A percentile compares a stretch with the other conserved stretches of the same genome.
phyloP scores from a whole-genome alignment of 305 asterid genomes.

The Nicotiana rustica region DNA sequence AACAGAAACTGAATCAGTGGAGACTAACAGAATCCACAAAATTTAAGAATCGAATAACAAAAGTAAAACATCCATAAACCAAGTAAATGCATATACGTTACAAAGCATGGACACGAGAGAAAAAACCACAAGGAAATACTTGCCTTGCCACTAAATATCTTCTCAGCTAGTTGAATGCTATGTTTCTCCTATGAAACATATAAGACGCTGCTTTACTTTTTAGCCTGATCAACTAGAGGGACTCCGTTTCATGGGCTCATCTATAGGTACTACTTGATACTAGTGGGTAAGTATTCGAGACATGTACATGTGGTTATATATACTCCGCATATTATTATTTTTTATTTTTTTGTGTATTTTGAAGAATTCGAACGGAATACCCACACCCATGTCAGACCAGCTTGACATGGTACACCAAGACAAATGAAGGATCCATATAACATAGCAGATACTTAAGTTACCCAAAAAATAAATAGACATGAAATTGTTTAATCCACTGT shows the following conservation, averaged over 20 bases:
- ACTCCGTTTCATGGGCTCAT: background rate
- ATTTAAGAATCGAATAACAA: background rate
- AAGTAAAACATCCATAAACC: background rate
- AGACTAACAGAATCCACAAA: constrained; percentile 26
- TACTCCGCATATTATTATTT: no score
- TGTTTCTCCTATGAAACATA: background rate
- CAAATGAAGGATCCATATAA: constrained; percentile 7
- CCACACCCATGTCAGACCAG: constrained; percentile 12
- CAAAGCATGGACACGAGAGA: constrained; percentile 1
- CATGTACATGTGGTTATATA: background rate
- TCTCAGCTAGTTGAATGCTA: background rate
- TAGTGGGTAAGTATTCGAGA: background rate
- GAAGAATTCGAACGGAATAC: background rate
- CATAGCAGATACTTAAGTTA: constrained; percentile 19
- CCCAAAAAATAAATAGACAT: constrained; percentile 11
- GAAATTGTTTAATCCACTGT: background rate
- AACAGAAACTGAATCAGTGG: constrained; percentile 38
- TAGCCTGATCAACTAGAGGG: background rate
- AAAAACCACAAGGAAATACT: constrained; percentile 20
- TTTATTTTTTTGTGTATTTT: background rate
- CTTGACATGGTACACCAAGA: background rate
- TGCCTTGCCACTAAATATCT: constrained; percentile 7
- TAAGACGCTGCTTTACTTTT: background rate
- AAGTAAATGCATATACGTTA: constrained; percentile 22
- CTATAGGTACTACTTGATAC: background rate